These are phyloP conservation scores for Aspergillus bridgeri DNA, from an alignment of 495 filamentous ascomycete genomes.

Conservation along the genomic window DNA sequence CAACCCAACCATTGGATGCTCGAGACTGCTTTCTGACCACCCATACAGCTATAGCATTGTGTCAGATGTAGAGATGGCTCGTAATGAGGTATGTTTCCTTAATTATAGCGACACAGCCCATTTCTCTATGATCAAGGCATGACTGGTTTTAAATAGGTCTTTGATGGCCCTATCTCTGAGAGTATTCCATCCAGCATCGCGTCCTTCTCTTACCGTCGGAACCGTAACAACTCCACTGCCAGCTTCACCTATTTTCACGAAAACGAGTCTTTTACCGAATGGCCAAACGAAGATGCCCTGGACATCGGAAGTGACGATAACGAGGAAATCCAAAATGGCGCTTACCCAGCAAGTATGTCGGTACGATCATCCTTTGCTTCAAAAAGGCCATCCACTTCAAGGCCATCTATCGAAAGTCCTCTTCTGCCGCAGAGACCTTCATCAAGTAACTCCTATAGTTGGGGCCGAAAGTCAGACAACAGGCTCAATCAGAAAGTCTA, in stretches of 20 bases:
- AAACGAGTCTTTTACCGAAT: conserved; percentile 50
- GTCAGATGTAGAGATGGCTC: conserved; percentile 98
- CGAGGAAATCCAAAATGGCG: conserved; percentile 34
- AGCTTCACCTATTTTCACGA: conserved; percentile 86
- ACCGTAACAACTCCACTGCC: conserved; percentile 73
- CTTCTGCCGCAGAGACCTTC: conserved; percentile 60
- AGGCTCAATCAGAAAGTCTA: conserved; percentile 83
- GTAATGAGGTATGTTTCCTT: conserved; percentile 69
- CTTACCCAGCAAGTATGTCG: conserved; percentile 32
- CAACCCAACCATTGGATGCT: not conserved
- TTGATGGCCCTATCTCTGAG: conserved; percentile 89
- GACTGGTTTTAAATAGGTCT: conserved; percentile 56
- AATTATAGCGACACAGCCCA: not conserved
- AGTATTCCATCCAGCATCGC: conserved; percentile 88
- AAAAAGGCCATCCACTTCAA: conserved; percentile 57
- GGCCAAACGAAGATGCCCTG: conserved; percentile 50
- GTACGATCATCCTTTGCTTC: conserved; percentile 32
- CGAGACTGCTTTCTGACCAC: conserved; percentile 17
- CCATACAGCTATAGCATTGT: conserved; percentile 67
- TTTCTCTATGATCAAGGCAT: not conserved
- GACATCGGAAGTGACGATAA: conserved; percentile 54
- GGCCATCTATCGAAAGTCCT: conserved; percentile 64
- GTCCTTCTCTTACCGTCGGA: conserved; percentile 76
- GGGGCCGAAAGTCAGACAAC: conserved; percentile 52
- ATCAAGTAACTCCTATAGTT: conserved; percentile 54